Evolutionary conservation across 768 basidiomycete genomes (phyloP).

Genomic region (Pleurotus eryngii): DNA sequence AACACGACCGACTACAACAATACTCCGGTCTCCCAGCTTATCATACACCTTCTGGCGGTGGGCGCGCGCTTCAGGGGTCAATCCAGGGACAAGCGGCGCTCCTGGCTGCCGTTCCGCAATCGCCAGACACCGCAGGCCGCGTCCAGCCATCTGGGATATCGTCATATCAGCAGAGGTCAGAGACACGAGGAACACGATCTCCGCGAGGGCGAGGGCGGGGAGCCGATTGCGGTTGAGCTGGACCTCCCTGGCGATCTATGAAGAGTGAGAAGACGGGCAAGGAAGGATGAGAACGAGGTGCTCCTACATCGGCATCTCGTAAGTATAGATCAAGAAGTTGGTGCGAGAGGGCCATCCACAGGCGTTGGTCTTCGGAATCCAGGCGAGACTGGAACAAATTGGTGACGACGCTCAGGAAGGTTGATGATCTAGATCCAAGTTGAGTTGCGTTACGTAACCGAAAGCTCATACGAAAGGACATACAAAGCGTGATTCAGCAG

Average conservation of each 20-base stretch:
- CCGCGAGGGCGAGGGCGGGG: conserved; percentile 63
- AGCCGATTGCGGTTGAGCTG: conserved; percentile 51
- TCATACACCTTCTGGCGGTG: conserved; percentile 76
- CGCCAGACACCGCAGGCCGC: conserved; percentile 64
- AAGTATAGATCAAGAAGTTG: conserved; percentile 58
- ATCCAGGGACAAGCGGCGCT: conserved; percentile 45
- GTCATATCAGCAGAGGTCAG: conserved; percentile 66
- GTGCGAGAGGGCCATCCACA: conserved; percentile 66
- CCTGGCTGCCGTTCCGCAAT: conserved; percentile 62
- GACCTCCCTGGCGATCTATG: conserved; percentile 42
- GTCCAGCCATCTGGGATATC: conserved; percentile 67
- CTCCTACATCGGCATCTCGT: conserved; percentile 43
- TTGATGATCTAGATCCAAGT: conserved; percentile 29
- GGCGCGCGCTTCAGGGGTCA: conserved; percentile 59
- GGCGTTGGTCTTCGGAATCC: conserved; percentile 58
- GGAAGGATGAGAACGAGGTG: not conserved
- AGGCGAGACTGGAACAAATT: conserved; percentile 58
- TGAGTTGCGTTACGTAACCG: not conserved
- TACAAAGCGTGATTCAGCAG: conserved; percentile 51
- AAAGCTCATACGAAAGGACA: conserved; percentile 12
- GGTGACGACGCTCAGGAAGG: conserved; percentile 47
- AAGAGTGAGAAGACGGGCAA: not conserved
- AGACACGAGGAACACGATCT: conserved; percentile 70
- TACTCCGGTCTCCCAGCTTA: conserved; percentile 72
- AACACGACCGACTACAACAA: conserved; percentile 69